Percentiles rank a stretch among this genome's conserved stretches.
These are phyloP conservation scores for Trichaptum fuscoviolaceum DNA, from an alignment of 768 basidiomycete species.

Conservation along the genomic window DNA sequence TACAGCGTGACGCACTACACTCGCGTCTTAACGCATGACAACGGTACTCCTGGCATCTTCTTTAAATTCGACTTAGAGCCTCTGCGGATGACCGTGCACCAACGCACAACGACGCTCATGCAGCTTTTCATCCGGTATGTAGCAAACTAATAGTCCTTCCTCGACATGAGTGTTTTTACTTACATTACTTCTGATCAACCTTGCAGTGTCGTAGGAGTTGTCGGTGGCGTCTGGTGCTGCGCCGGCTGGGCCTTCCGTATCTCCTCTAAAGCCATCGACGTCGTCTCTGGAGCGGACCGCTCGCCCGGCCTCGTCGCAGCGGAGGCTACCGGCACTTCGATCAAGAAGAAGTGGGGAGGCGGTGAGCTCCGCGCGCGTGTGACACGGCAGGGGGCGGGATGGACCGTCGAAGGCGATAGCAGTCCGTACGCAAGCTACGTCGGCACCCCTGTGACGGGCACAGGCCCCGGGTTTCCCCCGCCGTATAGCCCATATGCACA, in stretches of 20 bases:
- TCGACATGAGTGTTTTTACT: not conserved
- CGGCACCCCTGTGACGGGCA: slow-evolving; percentile 28
- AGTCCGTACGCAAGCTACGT: slow-evolving; percentile 33
- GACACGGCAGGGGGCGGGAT: slow-evolving; percentile 52
- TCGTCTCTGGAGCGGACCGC: slow-evolving; percentile 50
- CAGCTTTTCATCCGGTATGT: slow-evolving; percentile 70
- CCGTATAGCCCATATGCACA: slow-evolving; percentile 8
- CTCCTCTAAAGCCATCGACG: slow-evolving; percentile 59
- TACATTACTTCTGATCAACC: not conserved
- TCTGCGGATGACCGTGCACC: slow-evolving; percentile 76
- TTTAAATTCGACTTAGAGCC: slow-evolving; percentile 98
- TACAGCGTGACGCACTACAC: slow-evolving; percentile 95
- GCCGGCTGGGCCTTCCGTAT: slow-evolving; percentile 70
- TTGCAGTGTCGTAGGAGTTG: slow-evolving; percentile 74
- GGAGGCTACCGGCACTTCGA: slow-evolving; percentile 52
- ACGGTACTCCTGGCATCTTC: slow-evolving; percentile 89
- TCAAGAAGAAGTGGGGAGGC: slow-evolving; percentile 67
- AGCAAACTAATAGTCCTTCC: slow-evolving; percentile 16
- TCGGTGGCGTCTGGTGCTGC: slow-evolving; percentile 89
- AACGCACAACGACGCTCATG: slow-evolving; percentile 77
- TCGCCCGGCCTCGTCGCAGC: slow-evolving; percentile 57
- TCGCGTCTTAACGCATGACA: slow-evolving; percentile 65
- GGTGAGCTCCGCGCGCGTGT: slow-evolving; percentile 58
- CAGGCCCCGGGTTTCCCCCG: slow-evolving; percentile 28
- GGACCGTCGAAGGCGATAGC: slow-evolving; percentile 49